Evolutionary conservation across 352 stramenopile genomes (phyloP).

Genomic region (Phytophthora syringae): DNA sequence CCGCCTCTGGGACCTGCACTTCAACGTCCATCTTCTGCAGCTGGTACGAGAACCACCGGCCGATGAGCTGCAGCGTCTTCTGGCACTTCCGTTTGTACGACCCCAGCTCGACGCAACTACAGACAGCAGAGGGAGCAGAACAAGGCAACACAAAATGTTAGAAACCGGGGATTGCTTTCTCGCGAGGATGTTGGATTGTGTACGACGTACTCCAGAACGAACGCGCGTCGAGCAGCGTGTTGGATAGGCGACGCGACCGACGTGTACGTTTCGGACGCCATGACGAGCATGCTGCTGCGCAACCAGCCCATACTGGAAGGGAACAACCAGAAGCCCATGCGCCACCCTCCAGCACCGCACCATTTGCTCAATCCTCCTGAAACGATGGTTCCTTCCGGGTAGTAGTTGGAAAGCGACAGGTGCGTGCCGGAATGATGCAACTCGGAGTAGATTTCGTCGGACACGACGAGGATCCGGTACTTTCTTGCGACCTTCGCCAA

Average conservation of each 20-base stretch:
- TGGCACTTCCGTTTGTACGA: conserved; percentile 86
- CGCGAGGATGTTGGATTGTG: conserved; percentile 4
- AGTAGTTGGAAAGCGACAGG: conserved; percentile 86
- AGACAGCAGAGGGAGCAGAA: conserved; percentile 20
- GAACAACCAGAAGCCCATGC: conserved; percentile 91
- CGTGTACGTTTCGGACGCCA: conserved; percentile 91
- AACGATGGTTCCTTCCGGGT: conserved; percentile 89
- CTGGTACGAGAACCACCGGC: conserved; percentile 83
- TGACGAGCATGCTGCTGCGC: conserved; percentile 87
- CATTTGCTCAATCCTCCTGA: conserved; percentile 89
- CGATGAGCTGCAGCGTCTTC: conserved; percentile 85
- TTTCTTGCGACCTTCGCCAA: conserved; percentile 80
- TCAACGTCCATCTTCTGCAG: conserved; percentile 87
- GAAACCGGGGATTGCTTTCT: conserved; percentile 8
- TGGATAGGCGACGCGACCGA: conserved; percentile 88
- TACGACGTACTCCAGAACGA: conserved; percentile 71
- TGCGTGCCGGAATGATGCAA: conserved; percentile 78
- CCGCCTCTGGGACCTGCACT: conserved; percentile 74
- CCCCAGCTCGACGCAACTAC: conserved; percentile 76
- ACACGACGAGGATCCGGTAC: conserved; percentile 90
- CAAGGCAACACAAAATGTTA: conserved; percentile 24
- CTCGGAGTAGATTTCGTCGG: conserved; percentile 91
- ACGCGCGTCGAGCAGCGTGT: conserved; percentile 81
- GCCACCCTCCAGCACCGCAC: conserved; percentile 88
- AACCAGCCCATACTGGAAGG: conserved; percentile 80